These are phyloP conservation scores for Schoenoplectus triqueter DNA, from an alignment of 202 grass and related monocot genomes.

Conservation along the genomic window DNA sequence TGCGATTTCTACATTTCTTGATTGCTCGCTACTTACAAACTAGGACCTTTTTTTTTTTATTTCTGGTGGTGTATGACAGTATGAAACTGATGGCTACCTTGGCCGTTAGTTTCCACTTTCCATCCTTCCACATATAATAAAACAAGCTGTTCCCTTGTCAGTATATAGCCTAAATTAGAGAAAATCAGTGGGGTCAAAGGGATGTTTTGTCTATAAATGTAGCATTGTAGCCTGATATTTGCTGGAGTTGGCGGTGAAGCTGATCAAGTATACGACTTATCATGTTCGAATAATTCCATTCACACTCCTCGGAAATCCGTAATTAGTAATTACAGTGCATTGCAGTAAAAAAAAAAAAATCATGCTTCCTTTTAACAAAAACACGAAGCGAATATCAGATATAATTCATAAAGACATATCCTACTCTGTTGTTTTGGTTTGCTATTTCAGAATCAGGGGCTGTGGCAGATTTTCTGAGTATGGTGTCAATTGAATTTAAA, in stretches of 20 bases:
- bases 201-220: slow-evolving; percentile 12
- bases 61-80: background rate
- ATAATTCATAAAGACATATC: no score
- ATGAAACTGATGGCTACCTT: background rate
- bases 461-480: no score
- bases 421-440: no score
- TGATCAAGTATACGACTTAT: background rate
- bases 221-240: background rate
- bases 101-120: background rate
- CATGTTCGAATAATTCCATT: background rate
- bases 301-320: background rate
- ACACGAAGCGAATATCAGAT: no score
- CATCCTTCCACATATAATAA: background rate
- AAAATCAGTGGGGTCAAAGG: background rate
- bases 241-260: background rate
- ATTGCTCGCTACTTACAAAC: no score
- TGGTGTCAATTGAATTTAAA: no score
- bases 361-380: background rate
- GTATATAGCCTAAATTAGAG: background rate
- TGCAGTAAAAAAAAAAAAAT: background rate
- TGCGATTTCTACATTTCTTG: no score
- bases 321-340: background rate
- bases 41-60: no score
- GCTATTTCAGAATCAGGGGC: no score
- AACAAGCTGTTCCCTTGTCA: background rate